phyloP scores from a whole-genome alignment of 176 grass and related monocot species.

The Chrysopogon serrulatus region DNA sequence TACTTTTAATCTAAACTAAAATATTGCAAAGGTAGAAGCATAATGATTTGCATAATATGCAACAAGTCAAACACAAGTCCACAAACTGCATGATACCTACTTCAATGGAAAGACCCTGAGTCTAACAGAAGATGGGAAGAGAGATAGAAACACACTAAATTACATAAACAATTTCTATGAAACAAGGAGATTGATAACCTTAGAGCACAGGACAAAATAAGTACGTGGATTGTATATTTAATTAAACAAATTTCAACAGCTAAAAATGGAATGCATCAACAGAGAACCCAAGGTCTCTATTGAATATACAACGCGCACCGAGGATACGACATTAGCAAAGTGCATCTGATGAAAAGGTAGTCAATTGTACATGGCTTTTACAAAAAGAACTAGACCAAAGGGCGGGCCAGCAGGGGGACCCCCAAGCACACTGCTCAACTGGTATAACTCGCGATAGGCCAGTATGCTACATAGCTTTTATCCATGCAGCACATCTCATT shows the following conservation, averaged over 20 bases:
- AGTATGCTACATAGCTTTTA: not conserved
- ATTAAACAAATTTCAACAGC: not conserved
- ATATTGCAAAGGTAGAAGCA: constrained; percentile 11
- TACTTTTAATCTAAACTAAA: constrained; percentile 1
- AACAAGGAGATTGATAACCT: not conserved
- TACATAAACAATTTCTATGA: not conserved
- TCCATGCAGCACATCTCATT: not conserved
- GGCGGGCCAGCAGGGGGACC: not conserved
- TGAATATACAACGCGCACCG: not conserved
- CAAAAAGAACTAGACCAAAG: not conserved
- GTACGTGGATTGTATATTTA: not conserved
- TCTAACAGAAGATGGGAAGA: not conserved
- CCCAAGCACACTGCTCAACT: not conserved
- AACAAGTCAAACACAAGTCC: not conserved
- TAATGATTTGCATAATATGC: not conserved
- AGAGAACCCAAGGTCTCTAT: not conserved
- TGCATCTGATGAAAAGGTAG: not conserved
- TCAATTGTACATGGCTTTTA: not conserved
- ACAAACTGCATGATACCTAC: not conserved
- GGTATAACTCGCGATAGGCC: not conserved
- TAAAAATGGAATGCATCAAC: constrained; percentile 14
- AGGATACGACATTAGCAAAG: not conserved
- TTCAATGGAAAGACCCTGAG: constrained; percentile 3
- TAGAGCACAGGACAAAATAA: not conserved
- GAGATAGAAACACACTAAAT: not conserved